phyloP scores from a whole-genome alignment of 176 grass and related monocot genomes.

The Cymbopogon citratus region DNA sequence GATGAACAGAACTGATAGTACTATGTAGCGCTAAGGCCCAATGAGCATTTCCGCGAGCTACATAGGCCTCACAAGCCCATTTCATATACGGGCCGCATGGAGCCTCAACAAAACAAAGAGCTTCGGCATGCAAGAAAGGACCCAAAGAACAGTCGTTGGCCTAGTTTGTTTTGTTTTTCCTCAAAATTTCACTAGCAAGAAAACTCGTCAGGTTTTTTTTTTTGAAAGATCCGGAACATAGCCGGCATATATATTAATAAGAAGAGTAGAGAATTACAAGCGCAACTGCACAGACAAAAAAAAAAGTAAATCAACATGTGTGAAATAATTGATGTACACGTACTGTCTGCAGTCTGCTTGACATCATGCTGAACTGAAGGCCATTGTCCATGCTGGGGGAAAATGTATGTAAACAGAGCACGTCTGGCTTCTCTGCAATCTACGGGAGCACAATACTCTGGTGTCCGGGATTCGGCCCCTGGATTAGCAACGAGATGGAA shows the following conservation, averaged over 20 bases:
- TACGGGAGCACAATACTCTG: background rate
- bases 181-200: no score
- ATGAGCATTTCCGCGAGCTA: background rate
- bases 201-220: no score
- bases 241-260: no score
- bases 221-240: no score
- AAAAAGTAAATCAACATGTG: no score
- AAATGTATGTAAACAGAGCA: background rate
- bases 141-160: background rate
- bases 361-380: background rate
- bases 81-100: background rate
- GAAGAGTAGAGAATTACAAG: no score
- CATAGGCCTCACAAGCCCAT: background rate
- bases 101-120: background rate
- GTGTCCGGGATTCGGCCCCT: background rate
- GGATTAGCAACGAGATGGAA: background rate
- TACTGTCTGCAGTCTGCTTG: background rate
- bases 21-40: background rate
- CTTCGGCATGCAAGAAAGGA: background rate
- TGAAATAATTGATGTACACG: background rate
- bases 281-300: no score
- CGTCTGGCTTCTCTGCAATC: background rate
- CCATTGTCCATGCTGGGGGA: no score
- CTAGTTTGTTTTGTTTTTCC: no score
- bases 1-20: no score